Evolutionary conservation across 2,329 filamentous ascomycete species (phyloP).

Genomic region (Coleophoma crateriformis): DNA sequence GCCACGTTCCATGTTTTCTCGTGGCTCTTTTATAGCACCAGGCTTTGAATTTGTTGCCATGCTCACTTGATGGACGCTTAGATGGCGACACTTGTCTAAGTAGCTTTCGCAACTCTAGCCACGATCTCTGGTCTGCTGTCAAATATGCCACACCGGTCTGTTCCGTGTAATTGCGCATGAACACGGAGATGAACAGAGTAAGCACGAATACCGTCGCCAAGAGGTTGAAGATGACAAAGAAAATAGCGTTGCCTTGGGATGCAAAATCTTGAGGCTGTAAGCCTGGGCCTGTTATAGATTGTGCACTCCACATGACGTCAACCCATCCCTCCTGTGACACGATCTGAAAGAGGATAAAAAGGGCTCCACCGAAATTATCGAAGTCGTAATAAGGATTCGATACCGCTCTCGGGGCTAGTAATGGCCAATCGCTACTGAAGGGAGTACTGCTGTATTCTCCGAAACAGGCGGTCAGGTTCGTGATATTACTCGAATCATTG

Average conservation of each 20-base stretch:
- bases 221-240: slow-evolving; percentile 95
- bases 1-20: slow-evolving; percentile 91
- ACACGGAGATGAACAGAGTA: slow-evolving; percentile 96
- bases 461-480: slow-evolving; percentile 67
- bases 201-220: slow-evolving; percentile 93
- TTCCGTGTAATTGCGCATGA: slow-evolving; percentile 99
- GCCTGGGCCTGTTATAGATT: slow-evolving; percentile 73
- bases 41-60: slow-evolving; percentile 72
- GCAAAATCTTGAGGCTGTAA: slow-evolving; percentile 65
- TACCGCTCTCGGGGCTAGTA: slow-evolving; percentile 77
- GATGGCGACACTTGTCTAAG: slow-evolving; percentile 91
- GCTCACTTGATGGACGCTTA: slow-evolving; percentile 79
- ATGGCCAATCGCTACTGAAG: slow-evolving; percentile 67
- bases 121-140: slow-evolving; percentile 92
- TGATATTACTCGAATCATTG: slow-evolving; percentile 63
- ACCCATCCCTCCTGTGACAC: slow-evolving; percentile 98
- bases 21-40: slow-evolving; percentile 96
- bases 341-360: slow-evolving; percentile 98
- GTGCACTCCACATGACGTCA: slow-evolving; percentile 81
- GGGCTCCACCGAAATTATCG: slow-evolving; percentile 86
- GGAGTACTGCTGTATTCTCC: slow-evolving; percentile 76
- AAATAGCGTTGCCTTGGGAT: slow-evolving; percentile 80
- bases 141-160: slow-evolving; percentile 95
- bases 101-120: slow-evolving; percentile 90
- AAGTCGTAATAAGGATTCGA: slow-evolving; percentile 85